phyloP scores from a whole-genome alignment of 2,329 filamentous ascomycete species.

The Helotiales sp. region DNA sequence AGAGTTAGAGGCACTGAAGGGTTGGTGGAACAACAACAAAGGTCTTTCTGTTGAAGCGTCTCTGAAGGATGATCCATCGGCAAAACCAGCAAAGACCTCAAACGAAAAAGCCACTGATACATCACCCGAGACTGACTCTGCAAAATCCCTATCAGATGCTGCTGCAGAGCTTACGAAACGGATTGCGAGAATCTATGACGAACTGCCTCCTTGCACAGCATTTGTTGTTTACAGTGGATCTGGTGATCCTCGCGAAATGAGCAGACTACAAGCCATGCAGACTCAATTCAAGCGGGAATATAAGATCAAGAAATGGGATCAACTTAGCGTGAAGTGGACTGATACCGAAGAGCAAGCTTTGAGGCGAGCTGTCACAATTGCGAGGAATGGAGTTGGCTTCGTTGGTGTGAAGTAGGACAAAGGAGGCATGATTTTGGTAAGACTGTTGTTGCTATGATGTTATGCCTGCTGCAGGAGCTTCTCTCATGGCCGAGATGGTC shows the following conservation, averaged over 20 bases:
- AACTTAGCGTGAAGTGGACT: slow-evolving; percentile 67
- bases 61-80: background rate
- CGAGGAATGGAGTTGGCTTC: slow-evolving; percentile 64
- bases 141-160: slow-evolving; percentile 20
- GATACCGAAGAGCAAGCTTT: slow-evolving; percentile 65
- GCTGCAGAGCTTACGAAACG: slow-evolving; percentile 39
- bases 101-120: background rate
- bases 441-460: background rate
- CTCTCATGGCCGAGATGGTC: too few relatives aligned
- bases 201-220: slow-evolving; percentile 63
- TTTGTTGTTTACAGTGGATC: slow-evolving; percentile 66
- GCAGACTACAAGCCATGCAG: slow-evolving; percentile 59
- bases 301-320: slow-evolving; percentile 66
- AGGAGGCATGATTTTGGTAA: background rate
- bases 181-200: slow-evolving; percentile 55
- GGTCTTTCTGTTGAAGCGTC: slow-evolving; percentile 12
- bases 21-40: slow-evolving; percentile 65
- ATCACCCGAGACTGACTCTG: slow-evolving; percentile 5
- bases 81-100: background rate
- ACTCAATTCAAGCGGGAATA: slow-evolving; percentile 63
- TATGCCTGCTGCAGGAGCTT: background rate
- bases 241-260: slow-evolving; percentile 68
- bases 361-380: slow-evolving; percentile 54
- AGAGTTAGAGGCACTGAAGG: slow-evolving; percentile 63
- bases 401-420: slow-evolving; percentile 60